A percentile compares a stretch with the other conserved stretches of the same genome.
These are phyloP conservation scores for Phytophthora vignae DNA, from an alignment of 352 stramenopile species.

Conservation along the genomic window DNA sequence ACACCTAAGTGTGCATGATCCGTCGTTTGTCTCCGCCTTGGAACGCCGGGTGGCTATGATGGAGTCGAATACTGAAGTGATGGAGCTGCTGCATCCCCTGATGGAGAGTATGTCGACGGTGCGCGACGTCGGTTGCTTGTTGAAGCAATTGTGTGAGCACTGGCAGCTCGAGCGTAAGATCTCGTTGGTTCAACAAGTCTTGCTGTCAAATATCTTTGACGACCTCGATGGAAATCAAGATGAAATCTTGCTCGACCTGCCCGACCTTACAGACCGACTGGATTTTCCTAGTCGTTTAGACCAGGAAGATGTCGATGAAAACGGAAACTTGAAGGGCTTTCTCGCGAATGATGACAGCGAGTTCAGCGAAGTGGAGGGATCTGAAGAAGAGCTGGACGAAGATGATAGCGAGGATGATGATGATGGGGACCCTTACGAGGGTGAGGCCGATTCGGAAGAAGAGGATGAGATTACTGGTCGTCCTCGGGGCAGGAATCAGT, in stretches of 20 bases:
- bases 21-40: conserved; percentile 43
- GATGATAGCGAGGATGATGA: conserved; percentile 53
- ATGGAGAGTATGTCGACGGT: conserved; percentile 81
- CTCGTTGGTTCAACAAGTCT: conserved; percentile 73
- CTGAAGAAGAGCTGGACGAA: conserved; percentile 50
- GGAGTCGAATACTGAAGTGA: conserved; percentile 66
- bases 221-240: conserved; percentile 87
- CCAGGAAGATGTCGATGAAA: conserved; percentile 83
- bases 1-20: conserved; percentile 64
- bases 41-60: conserved; percentile 36
- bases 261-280: conserved; percentile 59
- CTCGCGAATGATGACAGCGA: conserved; percentile 76
- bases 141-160: conserved; percentile 66
- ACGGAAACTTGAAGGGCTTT: conserved; percentile 81
- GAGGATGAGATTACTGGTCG: conserved; percentile 44
- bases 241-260: conserved; percentile 71
- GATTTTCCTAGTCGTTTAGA: conserved; percentile 86
- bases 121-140: conserved; percentile 66
- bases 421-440: conserved; percentile 56
- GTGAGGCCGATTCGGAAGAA: conserved; percentile 77
- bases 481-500: conserved; percentile 52
- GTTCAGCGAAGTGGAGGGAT: conserved; percentile 58
- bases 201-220: conserved; percentile 81
- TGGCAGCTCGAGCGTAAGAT: conserved; percentile 72
- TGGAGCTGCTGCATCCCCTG: conserved; percentile 71